Base-by-base conservation (phyloP, 2,329 filamentous ascomycete genomes). In the Colletotrichum tamarilloi region DNA sequence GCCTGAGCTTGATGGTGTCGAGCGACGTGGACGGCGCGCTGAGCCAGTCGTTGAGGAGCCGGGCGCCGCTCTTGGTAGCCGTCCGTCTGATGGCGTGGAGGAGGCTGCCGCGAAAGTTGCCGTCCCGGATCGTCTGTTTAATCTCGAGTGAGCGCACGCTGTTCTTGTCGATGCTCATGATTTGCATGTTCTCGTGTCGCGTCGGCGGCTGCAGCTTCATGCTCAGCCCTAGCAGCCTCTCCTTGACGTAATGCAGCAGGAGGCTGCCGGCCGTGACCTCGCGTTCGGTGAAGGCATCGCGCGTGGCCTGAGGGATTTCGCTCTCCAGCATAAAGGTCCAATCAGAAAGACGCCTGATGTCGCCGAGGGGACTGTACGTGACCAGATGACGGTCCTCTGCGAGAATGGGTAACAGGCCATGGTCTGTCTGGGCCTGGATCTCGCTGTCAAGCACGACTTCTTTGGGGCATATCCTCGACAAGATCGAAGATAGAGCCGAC, bases 111-210 rank as follows among this genome's bases (percentile, higher is more conserved):
- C 93, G 92, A 52, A 93, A 93, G 24, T 88, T 83, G 3, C 93
- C 92, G 77, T 98, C 96, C 62, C 93, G 90, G 63, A 97, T 91
- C 0, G 97, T 98, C 80, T 92, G 91, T 76, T 94, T 92, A 76
- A 99, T 94, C 82, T 99, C 97, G 5, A 99, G 87, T 1, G 95
- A 94, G 72, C 94, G 90, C 83, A 99, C 88, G 76, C 93, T 98
- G 79, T 95, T 97, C 80, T 93, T 95, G 84, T 99, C 97, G 76
- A 99, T 97, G 63, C 86, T 89, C 94, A 99, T 97, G 75, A 93
- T 91, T 74, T 97, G 91, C 79, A 94, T 87, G 64, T 90, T 88
- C 76, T 93, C 91, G 76, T 94, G 90, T 72, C 94, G 92, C 46
- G 92, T 85, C 2, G 97, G 97, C 57, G 94, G 92, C 80, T 97